A percentile compares a stretch with the other conserved stretches of the same genome.
Conservation (phyloP, 352 stramenopile genomes). For the Saprolegnia diclina region DNA sequence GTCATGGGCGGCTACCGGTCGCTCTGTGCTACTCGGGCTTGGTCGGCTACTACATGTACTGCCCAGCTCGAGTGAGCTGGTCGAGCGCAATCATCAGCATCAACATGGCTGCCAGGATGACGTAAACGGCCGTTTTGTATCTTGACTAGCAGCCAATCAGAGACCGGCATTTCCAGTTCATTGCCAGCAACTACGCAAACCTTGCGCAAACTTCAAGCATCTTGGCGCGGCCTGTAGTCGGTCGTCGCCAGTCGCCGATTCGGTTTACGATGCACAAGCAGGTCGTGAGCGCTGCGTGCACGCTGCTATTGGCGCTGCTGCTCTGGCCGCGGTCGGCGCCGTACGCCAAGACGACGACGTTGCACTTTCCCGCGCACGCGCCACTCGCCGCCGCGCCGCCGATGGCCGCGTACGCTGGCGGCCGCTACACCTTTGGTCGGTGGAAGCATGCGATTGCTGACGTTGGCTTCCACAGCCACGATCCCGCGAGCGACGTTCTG, state of each 20-base stretch:
- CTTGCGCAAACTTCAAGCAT: not conserved
- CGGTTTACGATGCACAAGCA: too few relatives aligned
- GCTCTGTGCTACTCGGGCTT: too few relatives aligned
- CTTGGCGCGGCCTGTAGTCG: not conserved
- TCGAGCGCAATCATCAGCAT: too few relatives aligned
- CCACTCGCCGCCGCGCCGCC: slow-evolving; percentile 24
- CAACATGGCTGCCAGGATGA: not conserved
- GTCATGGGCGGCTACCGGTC: too few relatives aligned
- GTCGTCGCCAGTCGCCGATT: too few relatives aligned
- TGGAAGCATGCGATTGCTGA: slow-evolving; percentile 31
- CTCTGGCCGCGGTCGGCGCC: not conserved
- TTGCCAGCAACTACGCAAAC: not conserved
- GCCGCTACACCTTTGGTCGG: slow-evolving; percentile 35
- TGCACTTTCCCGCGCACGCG: slow-evolving; percentile 32
- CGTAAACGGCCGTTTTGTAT: not conserved
- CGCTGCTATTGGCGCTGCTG: not conserved
- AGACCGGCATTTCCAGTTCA: not conserved
- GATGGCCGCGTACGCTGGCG: slow-evolving; percentile 24
- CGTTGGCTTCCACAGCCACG: slow-evolving; percentile 35
- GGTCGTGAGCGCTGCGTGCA: not conserved
- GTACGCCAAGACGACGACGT: slow-evolving; percentile 27
- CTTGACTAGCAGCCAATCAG: not conserved
- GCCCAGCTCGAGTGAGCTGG: too few relatives aligned
- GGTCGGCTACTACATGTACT: too few relatives aligned
- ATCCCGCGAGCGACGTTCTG: slow-evolving; percentile 20